A percentile compares a stretch with the other conserved stretches of the same genome.
phyloP scores from a whole-genome alignment of 169 alveolate species.

The Plasmodium chabaudi region DNA sequence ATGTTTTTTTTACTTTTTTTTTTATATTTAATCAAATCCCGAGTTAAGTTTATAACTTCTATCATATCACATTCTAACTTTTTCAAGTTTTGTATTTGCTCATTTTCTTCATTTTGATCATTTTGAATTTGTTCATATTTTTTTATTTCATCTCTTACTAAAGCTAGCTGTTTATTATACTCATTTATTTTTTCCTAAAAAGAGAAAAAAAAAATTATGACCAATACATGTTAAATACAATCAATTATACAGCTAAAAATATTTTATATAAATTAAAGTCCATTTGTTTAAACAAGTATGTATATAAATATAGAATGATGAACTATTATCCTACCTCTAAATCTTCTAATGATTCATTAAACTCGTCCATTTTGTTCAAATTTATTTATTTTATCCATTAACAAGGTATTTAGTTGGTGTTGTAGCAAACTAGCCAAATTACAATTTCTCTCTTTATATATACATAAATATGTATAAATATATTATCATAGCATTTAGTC shows the following conservation, averaged over 20 bases:
- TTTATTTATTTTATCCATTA: too few relatives aligned
- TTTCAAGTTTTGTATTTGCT: slow-evolving; percentile 45
- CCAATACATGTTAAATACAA: background rate
- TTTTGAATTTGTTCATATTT: slow-evolving; percentile 32
- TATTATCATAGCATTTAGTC: too few relatives aligned
- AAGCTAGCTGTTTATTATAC: slow-evolving; percentile 58
- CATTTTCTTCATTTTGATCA: slow-evolving; percentile 44
- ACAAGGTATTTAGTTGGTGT: too few relatives aligned
- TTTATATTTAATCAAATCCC: slow-evolving; percentile 51
- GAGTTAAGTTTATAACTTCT: slow-evolving; percentile 63
- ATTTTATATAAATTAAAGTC: background rate
- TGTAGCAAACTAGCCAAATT: too few relatives aligned
- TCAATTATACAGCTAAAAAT: background rate
- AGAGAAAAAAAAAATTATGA: background rate
- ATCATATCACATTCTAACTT: slow-evolving; percentile 68
- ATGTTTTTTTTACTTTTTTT: slow-evolving; percentile 44
- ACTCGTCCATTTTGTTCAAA: slow-evolving; percentile 29
- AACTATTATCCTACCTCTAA: slow-evolving; percentile 33
- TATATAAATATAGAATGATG: background rate
- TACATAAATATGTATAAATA: too few relatives aligned
- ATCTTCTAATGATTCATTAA: slow-evolving; percentile 67
- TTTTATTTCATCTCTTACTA: slow-evolving; percentile 59
- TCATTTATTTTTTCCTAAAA: slow-evolving; percentile 56
- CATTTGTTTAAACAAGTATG: background rate
- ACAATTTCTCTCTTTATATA: too few relatives aligned